Conservation (phyloP, 1,284 basidiomycete species). For the Melampsora abietis-canadensis region DNA sequence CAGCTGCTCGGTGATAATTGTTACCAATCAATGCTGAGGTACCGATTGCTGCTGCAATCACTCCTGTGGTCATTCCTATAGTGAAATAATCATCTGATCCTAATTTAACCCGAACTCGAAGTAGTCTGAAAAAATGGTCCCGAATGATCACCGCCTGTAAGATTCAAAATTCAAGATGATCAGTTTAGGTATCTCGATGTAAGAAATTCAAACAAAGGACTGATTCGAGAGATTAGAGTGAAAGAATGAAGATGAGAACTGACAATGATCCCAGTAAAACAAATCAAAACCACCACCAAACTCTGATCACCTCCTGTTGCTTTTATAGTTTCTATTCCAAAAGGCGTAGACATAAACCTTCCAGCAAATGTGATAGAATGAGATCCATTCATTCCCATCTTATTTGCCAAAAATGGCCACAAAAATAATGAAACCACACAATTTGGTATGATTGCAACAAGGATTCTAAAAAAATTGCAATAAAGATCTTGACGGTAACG, state of each 20-base stretch:
- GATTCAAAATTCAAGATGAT: no score
- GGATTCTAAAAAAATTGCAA: conserved; percentile 28
- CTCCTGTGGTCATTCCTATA: conserved; percentile 34
- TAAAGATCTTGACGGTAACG: conserved; percentile 32
- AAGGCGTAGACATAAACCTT: conserved; percentile 41
- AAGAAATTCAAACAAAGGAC: no score
- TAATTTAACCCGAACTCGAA: conserved; percentile 25
- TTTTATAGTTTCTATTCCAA: conserved; percentile 34
- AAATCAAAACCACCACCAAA: conserved; percentile 37
- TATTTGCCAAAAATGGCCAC: conserved; percentile 30
- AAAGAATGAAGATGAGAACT: not conserved
- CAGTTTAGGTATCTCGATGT: no score
- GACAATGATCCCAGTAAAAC: conserved; percentile 39
- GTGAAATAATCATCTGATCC: conserved; percentile 44
- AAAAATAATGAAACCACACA: conserved; percentile 24
- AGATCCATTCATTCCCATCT: conserved; percentile 32
- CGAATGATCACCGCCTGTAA: conserved; percentile 31
- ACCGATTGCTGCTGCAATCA: conserved; percentile 42
- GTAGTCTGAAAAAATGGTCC: conserved; percentile 38
- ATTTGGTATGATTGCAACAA: conserved; percentile 16
- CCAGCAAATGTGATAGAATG: conserved; percentile 32
- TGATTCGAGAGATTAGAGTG: no score
- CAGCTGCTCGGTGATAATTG: conserved; percentile 28
- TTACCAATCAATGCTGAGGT: conserved; percentile 27
- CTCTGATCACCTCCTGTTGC: conserved; percentile 33